Base-by-base conservation (phyloP, 805 yeast genomes). In the Suhomyces prunicola region DNA sequence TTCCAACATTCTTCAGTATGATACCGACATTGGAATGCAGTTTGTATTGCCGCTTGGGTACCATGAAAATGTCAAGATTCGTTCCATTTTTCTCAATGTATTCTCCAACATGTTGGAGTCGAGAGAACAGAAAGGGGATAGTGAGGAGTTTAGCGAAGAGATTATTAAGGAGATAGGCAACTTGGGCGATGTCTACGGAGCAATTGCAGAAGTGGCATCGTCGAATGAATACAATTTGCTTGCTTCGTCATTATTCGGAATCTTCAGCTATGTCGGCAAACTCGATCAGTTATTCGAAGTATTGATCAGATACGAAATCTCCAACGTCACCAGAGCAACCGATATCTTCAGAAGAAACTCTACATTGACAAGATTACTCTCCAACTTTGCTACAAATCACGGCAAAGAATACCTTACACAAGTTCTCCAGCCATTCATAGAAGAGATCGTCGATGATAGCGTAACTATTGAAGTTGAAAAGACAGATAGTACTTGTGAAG, bases 281-380 rank as follows among this genome's bases (percentile, higher is more conserved):
- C 56, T 70, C 33, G 78, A 73, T 54, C 68, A 75, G 10, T 67
- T 88, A 23, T 83, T 89, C 41, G 67, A 79, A 2, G 75, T 79
- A 8, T 69, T 88, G 46, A 73, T 90, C 17, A 73, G 72, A 26
- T 82, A 81, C 53, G 96, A 90, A 64, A 86, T 90, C 22, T 64
- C 72, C 48, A 74, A 71, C 27, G 83, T 88, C 0, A 69, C 80
- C 1, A 80, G 86, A 54, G 80, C 88, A 17, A 82, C 88, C 29
- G 94, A 88, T 62, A 82, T 90, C 29, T 76, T 90, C 60, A 78
- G 97, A 61, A 79, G 94, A 50, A 90, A 90, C 65, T 85, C 92
- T 50, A 87, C 90, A 36, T 88, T 94, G 31, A 90, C 96, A 0
- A 80, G 91, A 60, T 76, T 90, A 49, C 74, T 90, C 49, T 85